Percentiles rank a stretch among this genome's conserved stretches.
phyloP scores from a whole-genome alignment of 2,329 filamentous ascomycete species.

The Penicillium sp. region DNA sequence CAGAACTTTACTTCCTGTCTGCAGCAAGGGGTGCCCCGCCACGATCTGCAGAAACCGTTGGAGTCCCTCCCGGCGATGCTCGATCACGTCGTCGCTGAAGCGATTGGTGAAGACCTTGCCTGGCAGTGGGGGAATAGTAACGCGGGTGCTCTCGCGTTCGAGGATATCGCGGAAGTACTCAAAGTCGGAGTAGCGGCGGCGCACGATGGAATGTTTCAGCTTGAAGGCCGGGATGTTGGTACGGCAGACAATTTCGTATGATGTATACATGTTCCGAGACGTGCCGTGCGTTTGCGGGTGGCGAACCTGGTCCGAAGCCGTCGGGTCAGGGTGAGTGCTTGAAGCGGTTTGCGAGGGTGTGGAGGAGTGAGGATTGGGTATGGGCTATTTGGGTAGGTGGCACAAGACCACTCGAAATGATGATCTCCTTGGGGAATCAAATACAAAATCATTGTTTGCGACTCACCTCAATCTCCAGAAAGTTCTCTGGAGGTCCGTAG shows the following conservation, averaged over 20 bases:
- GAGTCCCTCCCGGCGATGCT: constrained; percentile 85
- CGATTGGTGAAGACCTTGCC: constrained; percentile 98
- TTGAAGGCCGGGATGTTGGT: constrained; percentile 99
- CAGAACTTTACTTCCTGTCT: constrained; percentile 96
- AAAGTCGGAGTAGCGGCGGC: constrained; percentile 95
- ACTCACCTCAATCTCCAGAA: constrained; percentile 92
- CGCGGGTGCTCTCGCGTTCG: constrained; percentile 89
- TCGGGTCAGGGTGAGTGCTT: constrained; percentile 1
- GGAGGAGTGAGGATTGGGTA: constrained; percentile 2
- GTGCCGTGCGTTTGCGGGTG: constrained; percentile 94
- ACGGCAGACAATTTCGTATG: constrained; percentile 96
- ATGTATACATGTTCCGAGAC: constrained; percentile 95
- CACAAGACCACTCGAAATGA: background rate
- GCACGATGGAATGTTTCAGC: constrained; percentile 83
- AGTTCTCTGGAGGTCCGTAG: constrained; percentile 97
- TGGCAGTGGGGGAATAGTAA: constrained; percentile 92
- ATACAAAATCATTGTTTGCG: background rate
- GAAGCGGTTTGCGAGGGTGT: background rate
- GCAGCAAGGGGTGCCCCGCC: constrained; percentile 90
- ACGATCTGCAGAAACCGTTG: constrained; percentile 98
- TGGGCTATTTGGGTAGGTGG: constrained; percentile 6
- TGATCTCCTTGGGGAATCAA: background rate
- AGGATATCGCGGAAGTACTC: constrained; percentile 98
- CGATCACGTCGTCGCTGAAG: constrained; percentile 98
- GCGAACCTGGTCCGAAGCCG: constrained; percentile 68